Conservation (phyloP, 768 basidiomycete genomes). For the Lentinus tigrinus region DNA sequence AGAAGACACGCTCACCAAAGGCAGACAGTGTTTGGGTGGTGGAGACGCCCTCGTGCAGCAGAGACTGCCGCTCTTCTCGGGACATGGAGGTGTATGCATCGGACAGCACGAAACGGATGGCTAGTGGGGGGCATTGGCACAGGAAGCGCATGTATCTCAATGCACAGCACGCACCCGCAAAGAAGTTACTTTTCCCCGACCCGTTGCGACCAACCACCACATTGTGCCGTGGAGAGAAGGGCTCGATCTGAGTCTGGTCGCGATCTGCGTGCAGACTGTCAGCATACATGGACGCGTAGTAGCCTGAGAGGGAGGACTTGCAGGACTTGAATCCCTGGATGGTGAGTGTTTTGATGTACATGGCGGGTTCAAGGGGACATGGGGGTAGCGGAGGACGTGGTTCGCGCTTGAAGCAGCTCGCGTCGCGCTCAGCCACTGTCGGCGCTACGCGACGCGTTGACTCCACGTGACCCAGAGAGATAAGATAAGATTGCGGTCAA, state of each 20-base stretch:
- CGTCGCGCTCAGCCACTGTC: not conserved
- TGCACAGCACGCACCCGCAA: constrained; percentile 63
- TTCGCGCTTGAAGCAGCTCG: not conserved
- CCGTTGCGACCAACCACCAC: constrained; percentile 98
- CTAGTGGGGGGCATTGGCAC: not conserved
- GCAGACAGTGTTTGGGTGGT: constrained; percentile 88
- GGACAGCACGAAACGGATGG: constrained; percentile 92
- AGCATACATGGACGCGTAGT: not conserved
- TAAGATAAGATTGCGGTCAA: not conserved
- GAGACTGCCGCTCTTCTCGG: constrained; percentile 85
- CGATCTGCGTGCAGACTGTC: constrained; percentile 50
- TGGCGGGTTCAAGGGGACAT: constrained; percentile 25
- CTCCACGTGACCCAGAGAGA: not conserved
- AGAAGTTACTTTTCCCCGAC: constrained; percentile 98
- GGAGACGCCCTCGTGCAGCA: constrained; percentile 93
- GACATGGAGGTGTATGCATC: constrained; percentile 97
- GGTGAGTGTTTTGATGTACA: constrained; percentile 88
- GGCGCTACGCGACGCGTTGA: not conserved
- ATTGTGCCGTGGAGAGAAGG: constrained; percentile 91
- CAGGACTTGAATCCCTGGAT: constrained; percentile 99
- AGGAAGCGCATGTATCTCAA: no score
- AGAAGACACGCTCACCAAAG: constrained; percentile 56
- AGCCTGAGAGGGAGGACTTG: constrained; percentile 33
- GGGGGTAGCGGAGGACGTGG: not conserved
- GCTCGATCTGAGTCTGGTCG: constrained; percentile 90